These are phyloP conservation scores for Penicillium griseofulvum DNA, from an alignment of 2,329 filamentous ascomycete species.

Conservation along the genomic window DNA sequence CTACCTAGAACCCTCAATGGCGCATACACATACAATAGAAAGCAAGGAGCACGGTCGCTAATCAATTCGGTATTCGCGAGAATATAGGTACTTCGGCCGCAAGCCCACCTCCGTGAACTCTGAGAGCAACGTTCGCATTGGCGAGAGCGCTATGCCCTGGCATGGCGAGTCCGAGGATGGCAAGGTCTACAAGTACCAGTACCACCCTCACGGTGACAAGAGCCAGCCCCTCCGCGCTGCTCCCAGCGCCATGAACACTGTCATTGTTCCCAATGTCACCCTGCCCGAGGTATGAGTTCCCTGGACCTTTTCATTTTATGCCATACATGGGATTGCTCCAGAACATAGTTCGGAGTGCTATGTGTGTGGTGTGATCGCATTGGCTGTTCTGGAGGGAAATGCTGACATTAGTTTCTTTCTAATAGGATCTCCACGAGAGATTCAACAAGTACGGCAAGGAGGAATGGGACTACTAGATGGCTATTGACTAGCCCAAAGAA, in stretches of 20 bases:
- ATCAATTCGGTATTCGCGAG: slow-evolving; percentile 4
- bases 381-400: neutral
- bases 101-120: slow-evolving; percentile 82
- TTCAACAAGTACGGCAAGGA: slow-evolving; percentile 99
- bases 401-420: slow-evolving; percentile 9
- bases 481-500: slow-evolving; percentile 7
- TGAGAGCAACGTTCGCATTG: slow-evolving; percentile 72
- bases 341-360: neutral
- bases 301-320: neutral
- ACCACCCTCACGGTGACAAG: slow-evolving; percentile 81
- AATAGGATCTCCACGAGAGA: slow-evolving; percentile 83
- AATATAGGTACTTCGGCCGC: slow-evolving; percentile 60
- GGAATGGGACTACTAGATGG: slow-evolving; percentile 56
- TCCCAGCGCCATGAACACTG: slow-evolving; percentile 90
- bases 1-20: neutral
- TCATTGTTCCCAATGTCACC: slow-evolving; percentile 89
- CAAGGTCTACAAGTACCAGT: slow-evolving; percentile 70
- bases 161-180: slow-evolving; percentile 64
- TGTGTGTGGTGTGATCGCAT: neutral
- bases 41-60: slow-evolving; percentile 10
- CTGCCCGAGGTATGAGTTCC: slow-evolving; percentile 70
- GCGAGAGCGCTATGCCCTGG: slow-evolving; percentile 84
- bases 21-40: slow-evolving; percentile 31
- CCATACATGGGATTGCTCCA: neutral
- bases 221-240: slow-evolving; percentile 77